Conservation (phyloP, 306 rosid species). For the Corylus heterophylla region DNA sequence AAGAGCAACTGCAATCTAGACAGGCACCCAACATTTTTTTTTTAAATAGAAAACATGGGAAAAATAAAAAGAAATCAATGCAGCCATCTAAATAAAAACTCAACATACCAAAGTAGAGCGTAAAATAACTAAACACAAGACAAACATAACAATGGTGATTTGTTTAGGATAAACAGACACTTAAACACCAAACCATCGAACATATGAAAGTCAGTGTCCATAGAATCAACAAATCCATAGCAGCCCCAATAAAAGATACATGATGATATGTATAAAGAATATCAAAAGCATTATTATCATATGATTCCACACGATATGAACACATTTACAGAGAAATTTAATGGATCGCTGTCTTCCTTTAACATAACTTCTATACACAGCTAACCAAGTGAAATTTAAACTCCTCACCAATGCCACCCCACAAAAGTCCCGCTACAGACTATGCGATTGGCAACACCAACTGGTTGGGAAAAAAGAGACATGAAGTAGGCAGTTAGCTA, state of each 20-base stretch:
- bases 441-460: too few species aligned
- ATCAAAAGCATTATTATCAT: neutral
- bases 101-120: neutral
- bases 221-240: slow-evolving; percentile 1
- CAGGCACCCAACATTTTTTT: slow-evolving; percentile 19
- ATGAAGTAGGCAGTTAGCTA: too few species aligned
- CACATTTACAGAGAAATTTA: slow-evolving; percentile 1
- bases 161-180: neutral
- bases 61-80: neutral
- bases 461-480: too few species aligned
- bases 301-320: neutral
- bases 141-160: neutral
- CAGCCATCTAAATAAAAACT: slow-evolving; percentile 5
- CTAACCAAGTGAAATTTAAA: neutral
- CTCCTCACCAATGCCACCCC: too few species aligned
- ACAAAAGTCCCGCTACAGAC: too few species aligned
- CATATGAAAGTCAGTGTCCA: neutral
- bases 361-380: neutral
- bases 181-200: neutral
- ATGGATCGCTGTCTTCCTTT: neutral
- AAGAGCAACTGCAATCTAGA: slow-evolving; percentile 97
- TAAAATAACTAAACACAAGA: neutral
- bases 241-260: neutral
- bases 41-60: neutral
- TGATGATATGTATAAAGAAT: neutral